Evolutionary conservation across 129 eudicot genomes (phyloP), one percentile per base, ranked within the genome.

Genomic region (Cynara cardunculus): DNA sequence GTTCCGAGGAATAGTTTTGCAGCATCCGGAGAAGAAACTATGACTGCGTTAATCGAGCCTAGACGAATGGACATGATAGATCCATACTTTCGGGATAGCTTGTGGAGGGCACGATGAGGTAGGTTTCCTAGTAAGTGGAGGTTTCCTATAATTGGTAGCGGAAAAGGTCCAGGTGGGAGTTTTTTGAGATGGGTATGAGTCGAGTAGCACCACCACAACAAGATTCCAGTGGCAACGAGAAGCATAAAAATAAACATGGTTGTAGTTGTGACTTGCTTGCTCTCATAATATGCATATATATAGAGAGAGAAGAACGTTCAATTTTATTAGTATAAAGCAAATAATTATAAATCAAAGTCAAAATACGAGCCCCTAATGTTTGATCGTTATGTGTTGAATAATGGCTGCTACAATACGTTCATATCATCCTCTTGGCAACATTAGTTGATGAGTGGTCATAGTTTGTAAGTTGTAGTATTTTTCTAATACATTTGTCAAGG

Each of bases 1-100:
- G 80, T 74, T 30, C 61, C 76, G 24, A 86, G 86, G 64, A 86
- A 37, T 0, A 72, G 86, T 39, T 79, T 72, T 35, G 86, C 86
- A 9, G 69, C 46, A 13, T 67, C 62, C 0, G 84, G 84, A 4
- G 86, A 78, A 2, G 86, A 86, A 26, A 82, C 71, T 11, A 86
- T 74, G 12, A 86, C 41, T 13, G 77, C 44, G 0, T 49, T 39
- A 10, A 78, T 30, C 0, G 13, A 53, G 8, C 84, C 89, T 1
- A 85, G 71, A 3, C 66, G 41, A 2, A 82, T 35, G 71, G 76
- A 75, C 86, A 76, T 82, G 27, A 82, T 76, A 8, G 81, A 75
- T 11, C 81, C 85, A 25, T 82, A 53, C 25, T 68, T 75, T 49
- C 27, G 7, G 72, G 85, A 41, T 8, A 75, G 74, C 1, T 68